phyloP scores from a whole-genome alignment of 2,329 filamentous ascomycete species.

The Rhexocercosporidium sp. region DNA sequence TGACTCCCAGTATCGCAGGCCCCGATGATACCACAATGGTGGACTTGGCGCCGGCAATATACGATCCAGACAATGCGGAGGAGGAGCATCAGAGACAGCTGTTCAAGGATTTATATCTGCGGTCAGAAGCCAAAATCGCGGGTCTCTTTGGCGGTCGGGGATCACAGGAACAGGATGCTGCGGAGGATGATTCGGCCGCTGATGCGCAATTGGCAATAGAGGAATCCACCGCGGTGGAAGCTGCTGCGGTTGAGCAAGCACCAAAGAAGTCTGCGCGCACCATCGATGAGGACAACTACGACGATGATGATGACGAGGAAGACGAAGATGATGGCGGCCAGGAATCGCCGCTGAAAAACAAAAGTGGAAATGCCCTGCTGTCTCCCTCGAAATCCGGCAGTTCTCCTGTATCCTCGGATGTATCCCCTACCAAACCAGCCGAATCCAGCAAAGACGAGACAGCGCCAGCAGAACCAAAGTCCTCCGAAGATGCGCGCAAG shows the following conservation, averaged over 20 bases:
- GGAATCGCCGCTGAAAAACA: conserved; percentile 57
- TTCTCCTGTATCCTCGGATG: conserved; percentile 59
- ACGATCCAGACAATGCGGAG: conserved; percentile 60
- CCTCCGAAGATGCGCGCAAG: conserved; percentile 87
- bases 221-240: conserved; percentile 57
- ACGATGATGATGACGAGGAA: conserved; percentile 82
- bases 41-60: conserved; percentile 52
- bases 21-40: conserved; percentile 48
- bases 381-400: conserved; percentile 74
- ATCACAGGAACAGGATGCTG: conserved; percentile 26
- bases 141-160: conserved; percentile 67
- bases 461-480: conserved; percentile 64
- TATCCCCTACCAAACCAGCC: conserved; percentile 58
- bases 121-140: conserved; percentile 77
- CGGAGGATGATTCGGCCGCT: conserved; percentile 40
- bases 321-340: conserved; percentile 65
- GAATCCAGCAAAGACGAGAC: conserved; percentile 58
- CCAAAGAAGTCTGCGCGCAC: conserved; percentile 75
- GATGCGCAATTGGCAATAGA: conserved; percentile 51
- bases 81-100: conserved; percentile 73
- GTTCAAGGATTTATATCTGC: conserved; percentile 79
- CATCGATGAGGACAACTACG: conserved; percentile 86
- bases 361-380: conserved; percentile 57
- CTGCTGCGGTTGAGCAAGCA: conserved; percentile 49
- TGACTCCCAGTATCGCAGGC: conserved; percentile 37